A percentile compares a stretch with the other conserved stretches of the same genome.
Evolutionary conservation across 1,139 yeast genomes (phyloP).

Genomic region (Saccharomyces pastorianus): DNA sequence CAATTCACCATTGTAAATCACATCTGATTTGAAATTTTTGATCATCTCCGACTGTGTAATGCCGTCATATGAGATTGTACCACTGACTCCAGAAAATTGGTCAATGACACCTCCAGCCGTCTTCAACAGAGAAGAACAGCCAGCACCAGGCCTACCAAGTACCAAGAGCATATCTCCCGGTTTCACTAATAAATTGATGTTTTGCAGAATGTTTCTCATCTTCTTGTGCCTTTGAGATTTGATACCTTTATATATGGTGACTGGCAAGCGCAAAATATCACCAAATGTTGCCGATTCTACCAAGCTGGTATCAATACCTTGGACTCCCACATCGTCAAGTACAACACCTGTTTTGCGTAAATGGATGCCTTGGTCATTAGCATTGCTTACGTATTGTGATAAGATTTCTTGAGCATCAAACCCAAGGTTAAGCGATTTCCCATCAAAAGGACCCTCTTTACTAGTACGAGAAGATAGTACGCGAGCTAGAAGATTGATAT

Average conservation of each 20-base stretch:
- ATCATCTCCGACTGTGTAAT: neutral
- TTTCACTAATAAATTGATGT: neutral
- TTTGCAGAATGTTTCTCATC: neutral
- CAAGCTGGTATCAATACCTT: too few species aligned
- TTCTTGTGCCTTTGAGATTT: neutral
- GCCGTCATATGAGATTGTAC: neutral
- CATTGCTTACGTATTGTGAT: too few species aligned
- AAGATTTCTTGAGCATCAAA: too few species aligned
- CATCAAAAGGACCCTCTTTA: too few species aligned
- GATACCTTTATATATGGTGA: neutral
- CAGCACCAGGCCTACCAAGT: neutral
- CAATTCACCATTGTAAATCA: neutral
- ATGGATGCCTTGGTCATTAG: too few species aligned
- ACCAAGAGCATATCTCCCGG: neutral
- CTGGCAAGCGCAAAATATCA: neutral
- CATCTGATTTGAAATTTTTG: neutral
- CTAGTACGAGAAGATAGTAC: too few species aligned
- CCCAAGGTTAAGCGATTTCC: too few species aligned
- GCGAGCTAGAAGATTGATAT: too few species aligned
- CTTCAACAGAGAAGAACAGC: neutral
- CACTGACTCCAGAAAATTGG: neutral
- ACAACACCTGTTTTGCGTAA: too few species aligned
- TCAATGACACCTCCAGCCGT: neutral
- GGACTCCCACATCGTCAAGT: too few species aligned
- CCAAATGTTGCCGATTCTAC: neutral